Percentiles rank a stretch among this genome's conserved stretches.
These are phyloP conservation scores for Huntiella omanensis DNA, from an alignment of 2,329 filamentous ascomycete genomes.

Conservation along the genomic window DNA sequence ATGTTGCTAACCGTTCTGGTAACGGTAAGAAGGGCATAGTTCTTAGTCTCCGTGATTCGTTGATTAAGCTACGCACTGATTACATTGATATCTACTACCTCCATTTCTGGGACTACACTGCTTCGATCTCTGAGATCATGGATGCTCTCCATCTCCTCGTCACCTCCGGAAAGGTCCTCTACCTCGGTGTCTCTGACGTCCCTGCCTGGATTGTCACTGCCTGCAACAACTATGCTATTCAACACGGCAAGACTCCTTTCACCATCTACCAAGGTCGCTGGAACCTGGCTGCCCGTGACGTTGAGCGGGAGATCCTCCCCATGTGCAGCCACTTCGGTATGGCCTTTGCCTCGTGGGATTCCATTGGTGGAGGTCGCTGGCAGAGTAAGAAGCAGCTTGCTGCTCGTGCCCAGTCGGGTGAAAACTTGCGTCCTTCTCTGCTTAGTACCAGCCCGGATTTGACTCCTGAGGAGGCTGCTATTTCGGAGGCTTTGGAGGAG, in stretches of 20 bases:
- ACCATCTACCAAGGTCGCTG: slow-evolving; percentile 23
- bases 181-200: slow-evolving; percentile 23
- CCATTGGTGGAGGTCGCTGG: slow-evolving; percentile 33
- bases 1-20: slow-evolving; percentile 23
- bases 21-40: slow-evolving; percentile 25
- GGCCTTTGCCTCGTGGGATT: slow-evolving; percentile 42
- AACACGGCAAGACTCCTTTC: slow-evolving; percentile 20
- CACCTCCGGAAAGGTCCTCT: slow-evolving; percentile 23
- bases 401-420: slow-evolving; percentile 18
- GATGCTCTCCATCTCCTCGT: slow-evolving; percentile 24
- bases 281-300: slow-evolving; percentile 19
- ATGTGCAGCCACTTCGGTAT: slow-evolving; percentile 24
- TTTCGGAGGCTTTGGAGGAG: slow-evolving; percentile 39
- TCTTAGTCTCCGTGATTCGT: slow-evolving; percentile 23
- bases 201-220: slow-evolving; percentile 23
- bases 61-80: slow-evolving; percentile 26
- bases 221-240: slow-evolving; percentile 21
- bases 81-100: slow-evolving; percentile 27
- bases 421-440: slow-evolving; percentile 20
- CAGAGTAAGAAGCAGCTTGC: slow-evolving; percentile 22
- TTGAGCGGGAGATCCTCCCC: slow-evolving; percentile 25
- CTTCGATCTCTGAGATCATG: slow-evolving; percentile 25
- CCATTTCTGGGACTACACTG: slow-evolving; percentile 26
- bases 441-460: slow-evolving; percentile 18
- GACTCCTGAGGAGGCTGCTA: slow-evolving; percentile 27